These are phyloP conservation scores for Moringa oleifera DNA, from an alignment of 345 rosid species.

Conservation along the genomic window DNA sequence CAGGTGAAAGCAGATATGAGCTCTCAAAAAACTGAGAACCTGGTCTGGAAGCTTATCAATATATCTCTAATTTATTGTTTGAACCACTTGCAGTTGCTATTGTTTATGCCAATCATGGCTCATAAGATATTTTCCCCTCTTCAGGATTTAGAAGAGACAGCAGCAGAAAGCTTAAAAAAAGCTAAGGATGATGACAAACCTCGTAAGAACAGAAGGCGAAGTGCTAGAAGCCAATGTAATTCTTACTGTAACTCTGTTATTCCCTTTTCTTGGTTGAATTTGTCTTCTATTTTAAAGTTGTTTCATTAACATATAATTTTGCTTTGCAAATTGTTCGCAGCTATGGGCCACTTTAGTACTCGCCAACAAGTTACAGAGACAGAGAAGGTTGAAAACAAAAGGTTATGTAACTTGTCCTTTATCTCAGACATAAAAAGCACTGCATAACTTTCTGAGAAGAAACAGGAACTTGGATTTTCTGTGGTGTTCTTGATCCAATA, in stretches of 20 bases:
- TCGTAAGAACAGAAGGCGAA: slow-evolving; percentile 28
- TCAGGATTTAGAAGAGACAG: slow-evolving; percentile 26
- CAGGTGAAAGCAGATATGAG: slow-evolving; percentile 25
- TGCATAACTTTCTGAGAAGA: too few relatives aligned
- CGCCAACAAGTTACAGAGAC: slow-evolving; percentile 30
- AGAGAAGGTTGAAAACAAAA: slow-evolving; percentile 52
- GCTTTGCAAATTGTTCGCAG: slow-evolving; percentile 28
- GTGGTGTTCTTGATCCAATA: too few relatives aligned
- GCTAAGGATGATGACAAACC: slow-evolving; percentile 20
- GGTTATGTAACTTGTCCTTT: slow-evolving; percentile 25
- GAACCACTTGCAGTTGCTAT: background rate
- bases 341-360: slow-evolving; percentile 42
- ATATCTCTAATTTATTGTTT: background rate
- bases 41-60: slow-evolving; percentile 10
- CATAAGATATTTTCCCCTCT: background rate
- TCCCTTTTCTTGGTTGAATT: too few relatives aligned
- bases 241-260: too few relatives aligned
- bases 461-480: too few relatives aligned
- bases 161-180: slow-evolving; percentile 10
- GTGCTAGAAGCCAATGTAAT: slow-evolving; percentile 49
- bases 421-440: too few relatives aligned
- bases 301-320: background rate
- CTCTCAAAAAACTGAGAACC: slow-evolving; percentile 7
- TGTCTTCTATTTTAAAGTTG: background rate
- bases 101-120: too few relatives aligned